Evolutionary conservation across 305 asterid species (phyloP).

Genomic region (Ajuga reptans): DNA sequence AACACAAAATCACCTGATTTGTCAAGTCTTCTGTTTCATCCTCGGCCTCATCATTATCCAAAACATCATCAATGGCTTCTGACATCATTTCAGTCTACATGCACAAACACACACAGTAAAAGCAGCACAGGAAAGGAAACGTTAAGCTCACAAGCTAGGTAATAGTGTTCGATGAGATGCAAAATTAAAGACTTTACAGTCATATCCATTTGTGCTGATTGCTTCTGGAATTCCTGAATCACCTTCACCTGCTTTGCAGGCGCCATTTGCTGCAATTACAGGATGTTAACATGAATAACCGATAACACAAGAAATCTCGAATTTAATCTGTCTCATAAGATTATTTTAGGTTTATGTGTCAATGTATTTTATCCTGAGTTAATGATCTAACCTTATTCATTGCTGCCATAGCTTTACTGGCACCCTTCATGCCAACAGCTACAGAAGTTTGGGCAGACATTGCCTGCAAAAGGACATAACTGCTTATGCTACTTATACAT

Average conservation of each 20-base stretch:
- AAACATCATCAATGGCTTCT: conserved; percentile 76
- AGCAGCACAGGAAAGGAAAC: not conserved
- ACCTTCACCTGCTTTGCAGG: conserved; percentile 84
- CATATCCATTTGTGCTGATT: conserved; percentile 92
- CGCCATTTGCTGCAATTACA: conserved; percentile 70
- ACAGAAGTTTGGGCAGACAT: conserved; percentile 89
- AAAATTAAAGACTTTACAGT: conserved; percentile 47
- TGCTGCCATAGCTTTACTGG: conserved; percentile 86
- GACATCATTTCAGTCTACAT: conserved; percentile 91
- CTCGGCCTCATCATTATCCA: conserved; percentile 91
- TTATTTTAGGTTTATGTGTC: no score
- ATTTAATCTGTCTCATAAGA: no score
- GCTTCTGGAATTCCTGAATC: conserved; percentile 79
- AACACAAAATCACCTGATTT: conserved; percentile 48
- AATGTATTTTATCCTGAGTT: no score
- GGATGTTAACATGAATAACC: no score
- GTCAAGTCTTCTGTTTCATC: conserved; percentile 95
- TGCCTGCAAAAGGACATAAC: conserved; percentile 41
- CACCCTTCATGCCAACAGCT: conserved; percentile 90
- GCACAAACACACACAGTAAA: conserved; percentile 8
- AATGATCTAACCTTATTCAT: conserved; percentile 65
- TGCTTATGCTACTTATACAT: not conserved
- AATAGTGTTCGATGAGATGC: not conserved
- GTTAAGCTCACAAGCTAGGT: no score
- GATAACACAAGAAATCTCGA: no score